Evolutionary conservation across 306 rosid genomes (phyloP), one percentile per base, ranked within the genome.

Genomic region (Lupinus albus): DNA sequence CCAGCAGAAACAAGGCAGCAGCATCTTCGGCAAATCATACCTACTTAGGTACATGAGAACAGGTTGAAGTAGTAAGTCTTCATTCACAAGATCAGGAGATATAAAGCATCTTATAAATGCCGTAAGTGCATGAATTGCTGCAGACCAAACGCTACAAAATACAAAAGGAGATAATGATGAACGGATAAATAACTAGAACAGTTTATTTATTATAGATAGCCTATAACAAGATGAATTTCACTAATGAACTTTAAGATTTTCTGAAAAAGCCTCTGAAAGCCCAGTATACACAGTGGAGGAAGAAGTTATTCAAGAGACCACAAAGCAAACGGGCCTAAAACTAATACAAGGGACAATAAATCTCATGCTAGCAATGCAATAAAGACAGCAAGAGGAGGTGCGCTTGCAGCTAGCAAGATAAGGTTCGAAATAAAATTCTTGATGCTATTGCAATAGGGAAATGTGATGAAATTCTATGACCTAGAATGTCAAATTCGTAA

Each of bases 81-180:
- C 79, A 25, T 72, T 84, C n/a, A 18, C 68, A 33, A 76, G 83
- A 77, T 80, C 72, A 50, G 84, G 76, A 74, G 86, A 76, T 79
- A 88, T 76, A 67, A 88, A 93, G 86, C 97, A 90, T 64, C 81
- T 85, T 79, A 88, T 61, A 76, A 93, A 93, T 36, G 99, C 84
- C 5, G 94, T 80, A 48, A 93, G 97, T 10, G 97, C 97, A 80
- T 88, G 91, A 74, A 90, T 79, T 53, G 99, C 99, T 12, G 94
- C 86, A 79, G 99, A 86, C 97, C 94, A 93, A 78, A 93, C 91
- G 21, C 98, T 93, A 80, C 84, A 79, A 82, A 79, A 72, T 67
- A 71, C 62, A 45, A 57, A 45, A 36, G 53, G 20, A 28, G 55
- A 69, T 3, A 62, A 68, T 51, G 25, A 61, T 20, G 6, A 10